Evolutionary conservation across 108 stramenopile species (phyloP).

Genomic region (Chaetoceros tenuissimus): DNA sequence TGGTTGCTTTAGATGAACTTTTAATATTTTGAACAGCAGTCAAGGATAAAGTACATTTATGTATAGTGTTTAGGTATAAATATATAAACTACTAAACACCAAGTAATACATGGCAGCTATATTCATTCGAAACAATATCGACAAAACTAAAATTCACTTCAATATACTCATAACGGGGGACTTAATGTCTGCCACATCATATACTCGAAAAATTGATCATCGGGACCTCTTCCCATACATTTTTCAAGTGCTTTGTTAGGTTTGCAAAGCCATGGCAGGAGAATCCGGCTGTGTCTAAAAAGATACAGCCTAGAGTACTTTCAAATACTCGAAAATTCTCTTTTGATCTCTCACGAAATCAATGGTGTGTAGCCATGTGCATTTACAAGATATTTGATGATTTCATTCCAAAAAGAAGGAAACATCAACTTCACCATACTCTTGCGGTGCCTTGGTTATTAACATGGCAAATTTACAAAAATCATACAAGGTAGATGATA

Average conservation of each 20-base stretch:
- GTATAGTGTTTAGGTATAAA: too few relatives aligned
- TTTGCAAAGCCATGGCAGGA: too few relatives aligned
- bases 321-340: background rate
- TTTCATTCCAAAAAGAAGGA: background rate
- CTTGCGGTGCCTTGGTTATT: background rate
- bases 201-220: background rate
- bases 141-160: too few relatives aligned
- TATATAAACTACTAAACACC: too few relatives aligned
- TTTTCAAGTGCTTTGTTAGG: too few relatives aligned
- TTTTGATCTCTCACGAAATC: background rate
- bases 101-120: too few relatives aligned
- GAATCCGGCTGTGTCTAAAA: background rate
- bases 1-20: too few relatives aligned
- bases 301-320: background rate
- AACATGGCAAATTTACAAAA: background rate
- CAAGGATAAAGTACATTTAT: too few relatives aligned
- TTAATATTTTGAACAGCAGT: too few relatives aligned
- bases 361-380: background rate
- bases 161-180: too few relatives aligned
- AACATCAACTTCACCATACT: background rate
- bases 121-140: too few relatives aligned
- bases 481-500: background rate
- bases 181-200: background rate
- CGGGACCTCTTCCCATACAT: too few relatives aligned
- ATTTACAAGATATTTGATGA: background rate